Base-by-base conservation (phyloP, 176 grass and related monocot species). In the Coix lacrymajobi region DNA sequence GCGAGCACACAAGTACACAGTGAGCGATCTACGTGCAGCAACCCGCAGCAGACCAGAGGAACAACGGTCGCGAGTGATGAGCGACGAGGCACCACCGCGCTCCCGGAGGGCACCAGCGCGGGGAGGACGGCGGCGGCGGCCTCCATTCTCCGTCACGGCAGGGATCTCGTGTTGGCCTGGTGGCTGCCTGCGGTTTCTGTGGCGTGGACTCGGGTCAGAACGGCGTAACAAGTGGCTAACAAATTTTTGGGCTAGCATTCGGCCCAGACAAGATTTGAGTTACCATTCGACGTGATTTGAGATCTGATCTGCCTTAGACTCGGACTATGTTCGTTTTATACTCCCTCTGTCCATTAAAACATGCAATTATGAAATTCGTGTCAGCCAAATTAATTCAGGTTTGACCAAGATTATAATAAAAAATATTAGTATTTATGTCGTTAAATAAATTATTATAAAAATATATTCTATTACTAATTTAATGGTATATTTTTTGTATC, bases 41-140 rank as follows among this genome's bases (percentile, higher is more conserved):
- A 33, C 44, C 17, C 22, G 33, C 22, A 57, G 49, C 30, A 26
- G 63, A 19, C 41, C 46, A 54, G 8, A 39, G 46, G 46, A 80
- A 16, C 17, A 30, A 3, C 40, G 44, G 11, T 7, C 5, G 39
- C 60, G 30, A 24, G 77, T 2, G 44, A 34, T 46, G 77, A 65
- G 60, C 9, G 25, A 13, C 58, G 58, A 62, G 25, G 26, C 25
- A 29, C 71, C 73, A 92, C 90, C 15, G 85, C 86, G 82, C 79
- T 91, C 45, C 73, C 69, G 38, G 95, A 90, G 33, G 90, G 90
- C 80, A 86, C 66, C 43, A 98, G 72, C 41, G 86, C 75, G 22
- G 73, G 63, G 51, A 91, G 73, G 33, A 38, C 45, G 64, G 24
- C 33, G n/a, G 7, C 22, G 66, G 78, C 70, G 73, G 56, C 44